These are phyloP conservation scores for Prinsepia uniflora DNA, from an alignment of 306 rosid genomes.

Conservation along the genomic window DNA sequence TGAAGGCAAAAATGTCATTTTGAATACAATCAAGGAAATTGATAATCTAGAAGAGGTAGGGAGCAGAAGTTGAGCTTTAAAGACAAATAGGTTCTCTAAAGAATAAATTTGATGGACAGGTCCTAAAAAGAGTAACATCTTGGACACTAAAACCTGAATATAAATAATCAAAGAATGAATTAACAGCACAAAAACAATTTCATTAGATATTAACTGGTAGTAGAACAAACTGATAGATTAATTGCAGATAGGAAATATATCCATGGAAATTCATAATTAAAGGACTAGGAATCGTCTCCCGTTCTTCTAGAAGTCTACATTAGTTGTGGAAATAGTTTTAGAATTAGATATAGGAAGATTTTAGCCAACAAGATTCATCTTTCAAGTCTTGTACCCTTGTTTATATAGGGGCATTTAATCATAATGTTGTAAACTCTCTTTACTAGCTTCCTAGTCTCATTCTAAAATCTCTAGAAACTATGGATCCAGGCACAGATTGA, in stretches of 20 bases:
- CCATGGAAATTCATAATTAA: too few species aligned
- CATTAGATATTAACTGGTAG: not conserved
- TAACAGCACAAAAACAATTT: not conserved
- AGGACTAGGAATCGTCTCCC: too few species aligned
- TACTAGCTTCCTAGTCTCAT: not conserved
- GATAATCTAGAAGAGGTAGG: not conserved
- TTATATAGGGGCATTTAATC: not conserved
- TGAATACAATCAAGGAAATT: not conserved
- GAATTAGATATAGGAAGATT: too few species aligned
- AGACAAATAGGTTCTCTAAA: not conserved
- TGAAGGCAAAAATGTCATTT: not conserved
- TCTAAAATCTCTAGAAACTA: not conserved
- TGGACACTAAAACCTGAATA: not conserved
- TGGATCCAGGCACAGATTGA: not conserved
- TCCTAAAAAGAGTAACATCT: not conserved
- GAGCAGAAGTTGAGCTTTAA: not conserved
- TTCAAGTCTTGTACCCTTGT: not conserved
- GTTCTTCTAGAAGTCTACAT: too few species aligned
- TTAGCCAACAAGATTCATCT: constrained; percentile 6
- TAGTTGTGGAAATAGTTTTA: too few species aligned
- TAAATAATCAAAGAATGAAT: not conserved
- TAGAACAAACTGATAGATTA: not conserved
- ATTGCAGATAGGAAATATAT: not conserved
- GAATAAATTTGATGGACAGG: not conserved
- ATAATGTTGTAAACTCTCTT: not conserved